Conservation (phyloP, 257 asterid genomes). For the Fraxinus pennsylvanica region DNA sequence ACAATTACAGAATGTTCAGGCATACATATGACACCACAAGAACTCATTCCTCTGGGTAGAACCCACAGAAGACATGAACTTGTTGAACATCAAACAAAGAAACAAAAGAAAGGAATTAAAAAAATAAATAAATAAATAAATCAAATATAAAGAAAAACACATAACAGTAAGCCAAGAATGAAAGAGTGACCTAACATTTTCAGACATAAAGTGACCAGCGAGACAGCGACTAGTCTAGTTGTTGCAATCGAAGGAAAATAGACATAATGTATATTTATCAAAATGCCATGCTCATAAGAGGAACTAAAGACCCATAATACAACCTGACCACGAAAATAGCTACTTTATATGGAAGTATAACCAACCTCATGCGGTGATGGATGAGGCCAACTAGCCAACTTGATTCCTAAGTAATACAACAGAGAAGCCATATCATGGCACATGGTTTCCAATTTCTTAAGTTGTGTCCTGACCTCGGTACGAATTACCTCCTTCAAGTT, state of each 20-base stretch:
- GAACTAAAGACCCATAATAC: neutral
- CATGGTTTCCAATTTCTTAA: constrained; percentile 51
- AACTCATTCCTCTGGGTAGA: neutral
- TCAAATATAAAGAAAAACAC: neutral
- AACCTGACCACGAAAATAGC: neutral
- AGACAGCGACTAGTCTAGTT: neutral
- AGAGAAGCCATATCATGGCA: constrained; percentile 75
- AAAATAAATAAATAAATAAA: too few species aligned
- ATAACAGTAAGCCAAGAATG: neutral
- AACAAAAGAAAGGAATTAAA: too few species aligned
- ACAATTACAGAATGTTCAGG: neutral
- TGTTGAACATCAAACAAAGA: neutral
- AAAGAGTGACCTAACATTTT: neutral
- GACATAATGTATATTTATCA: neutral
- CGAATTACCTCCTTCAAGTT: constrained; percentile 80
- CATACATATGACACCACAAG: neutral
- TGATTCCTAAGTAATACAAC: constrained; percentile 60
- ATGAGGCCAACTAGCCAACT: constrained; percentile 46
- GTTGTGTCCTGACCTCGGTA: constrained; percentile 61
- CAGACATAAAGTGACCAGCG: neutral
- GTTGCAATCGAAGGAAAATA: neutral
- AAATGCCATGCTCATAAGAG: neutral
- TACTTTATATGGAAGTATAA: neutral
- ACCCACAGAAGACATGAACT: neutral
- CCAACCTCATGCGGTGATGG: constrained; percentile 68